A percentile compares a stretch with the other conserved stretches of the same genome.
These are phyloP conservation scores for Cyclotella distinguenda DNA, from an alignment of 108 stramenopile species.

Conservation along the genomic window DNA sequence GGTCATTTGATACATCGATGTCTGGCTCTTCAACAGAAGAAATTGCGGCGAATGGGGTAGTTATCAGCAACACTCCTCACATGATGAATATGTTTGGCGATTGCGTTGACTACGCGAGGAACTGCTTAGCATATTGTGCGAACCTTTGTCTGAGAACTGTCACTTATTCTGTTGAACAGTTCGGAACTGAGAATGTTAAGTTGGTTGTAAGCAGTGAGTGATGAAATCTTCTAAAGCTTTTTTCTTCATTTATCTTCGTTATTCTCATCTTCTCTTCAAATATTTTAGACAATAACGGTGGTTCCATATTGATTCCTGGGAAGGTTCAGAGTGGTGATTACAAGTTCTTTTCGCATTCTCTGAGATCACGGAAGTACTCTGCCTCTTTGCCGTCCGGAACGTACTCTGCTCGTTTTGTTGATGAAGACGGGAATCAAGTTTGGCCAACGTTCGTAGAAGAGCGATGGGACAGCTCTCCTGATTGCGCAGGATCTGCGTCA, in stretches of 20 bases:
- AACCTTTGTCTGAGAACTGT: slow-evolving; percentile 42
- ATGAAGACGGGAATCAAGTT: slow-evolving; percentile 22
- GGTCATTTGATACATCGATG: slow-evolving; percentile 32
- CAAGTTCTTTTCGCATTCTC: slow-evolving; percentile 12
- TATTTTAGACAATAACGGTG: slow-evolving; percentile 13
- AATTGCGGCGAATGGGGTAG: slow-evolving; percentile 14
- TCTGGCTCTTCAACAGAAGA: not conserved
- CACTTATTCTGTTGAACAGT: slow-evolving; percentile 37
- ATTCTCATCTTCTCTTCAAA: not conserved
- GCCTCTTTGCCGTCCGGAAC: slow-evolving; percentile 45
- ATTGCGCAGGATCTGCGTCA: slow-evolving; percentile 25
- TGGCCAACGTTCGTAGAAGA: slow-evolving; percentile 53
- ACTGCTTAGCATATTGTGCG: slow-evolving; percentile 40
- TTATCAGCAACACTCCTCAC: slow-evolving; percentile 15
- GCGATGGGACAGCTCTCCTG: slow-evolving; percentile 33
- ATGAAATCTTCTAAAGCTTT: not conserved
- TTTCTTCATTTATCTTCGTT: not conserved
- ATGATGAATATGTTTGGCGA: slow-evolving; percentile 20
- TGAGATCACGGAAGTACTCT: slow-evolving; percentile 23
- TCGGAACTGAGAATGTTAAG: slow-evolving; percentile 39
- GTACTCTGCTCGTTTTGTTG: slow-evolving; percentile 41
- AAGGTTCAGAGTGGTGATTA: slow-evolving; percentile 16
- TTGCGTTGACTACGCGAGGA: slow-evolving; percentile 4
- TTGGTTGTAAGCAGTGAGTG: slow-evolving; percentile 20
- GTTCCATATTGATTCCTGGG: slow-evolving; percentile 15